Conservation (phyloP, 257 asterid genomes). For the Sherardia arvensis region DNA sequence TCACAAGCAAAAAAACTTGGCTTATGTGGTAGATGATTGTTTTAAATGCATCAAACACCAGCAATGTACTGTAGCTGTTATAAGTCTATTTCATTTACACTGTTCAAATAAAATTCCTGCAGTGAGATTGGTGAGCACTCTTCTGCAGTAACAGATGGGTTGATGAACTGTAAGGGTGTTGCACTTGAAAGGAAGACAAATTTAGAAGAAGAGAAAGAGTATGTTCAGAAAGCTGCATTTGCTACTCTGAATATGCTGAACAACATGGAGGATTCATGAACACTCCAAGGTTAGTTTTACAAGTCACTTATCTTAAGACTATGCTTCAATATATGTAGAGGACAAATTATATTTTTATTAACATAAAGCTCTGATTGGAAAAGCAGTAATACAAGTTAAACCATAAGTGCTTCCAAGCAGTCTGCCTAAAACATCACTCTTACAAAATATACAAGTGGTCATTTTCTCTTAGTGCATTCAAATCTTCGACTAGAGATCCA, state of each 20-base stretch:
- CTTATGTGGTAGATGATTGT: neutral
- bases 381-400: neutral
- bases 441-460: conserved; percentile 67
- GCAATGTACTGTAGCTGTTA: neutral
- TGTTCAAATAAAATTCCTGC: conserved; percentile 11
- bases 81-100: neutral
- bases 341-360: neutral
- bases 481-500: conserved; percentile 68
- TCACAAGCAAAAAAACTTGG: neutral
- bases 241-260: conserved; percentile 74
- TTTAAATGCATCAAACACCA: neutral
- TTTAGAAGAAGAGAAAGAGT: conserved; percentile 66
- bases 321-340: neutral
- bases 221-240: conserved; percentile 69
- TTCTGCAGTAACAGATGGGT: conserved; percentile 52
- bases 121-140: conserved; percentile 72
- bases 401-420: neutral
- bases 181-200: conserved; percentile 56
- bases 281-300: conserved; percentile 26
- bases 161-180: conserved; percentile 55
- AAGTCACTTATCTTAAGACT: neutral
- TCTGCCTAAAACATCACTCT: neutral
- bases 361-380: neutral
- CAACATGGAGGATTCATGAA: conserved; percentile 31
- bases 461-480: conserved; percentile 58